Evolutionary conservation across 1,139 yeast genomes (phyloP), one percentile per base, ranked within the genome.

Genomic region (Geotrichum aggregatum): DNA sequence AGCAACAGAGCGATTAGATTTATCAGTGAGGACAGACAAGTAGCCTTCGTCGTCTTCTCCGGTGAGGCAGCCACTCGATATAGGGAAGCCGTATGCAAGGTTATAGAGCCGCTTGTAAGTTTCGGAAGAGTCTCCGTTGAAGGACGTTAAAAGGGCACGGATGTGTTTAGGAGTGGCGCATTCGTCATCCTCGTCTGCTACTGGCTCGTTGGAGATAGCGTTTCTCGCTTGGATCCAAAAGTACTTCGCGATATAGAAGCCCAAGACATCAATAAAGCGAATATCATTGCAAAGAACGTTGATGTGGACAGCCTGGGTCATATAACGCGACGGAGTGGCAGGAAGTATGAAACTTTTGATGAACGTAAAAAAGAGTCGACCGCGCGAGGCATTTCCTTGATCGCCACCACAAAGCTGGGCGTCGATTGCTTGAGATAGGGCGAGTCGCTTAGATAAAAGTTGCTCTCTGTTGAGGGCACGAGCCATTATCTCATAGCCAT

Each of bases 371-470:
- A 65, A 46, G 21, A 70, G 56, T 21, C 69, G 56, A 14, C 53
- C 49, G 24, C 56, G 52, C 30, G 61, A 58, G 24, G 35, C 28
- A 54, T 60, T 54, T 10, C 57, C 56, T n/a, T 54, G 49, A 48
- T 69, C 72, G 14, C 73, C 73, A 24, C 73, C 73, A 49, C 68
- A 61, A 7, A 70, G 66, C 58, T 70, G 73, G 13, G 71, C 64
- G 51, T 70, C 72, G 45, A 66, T 62, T 4, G 73, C 72, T 14
- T 66, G 59, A n/a, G 60, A 47, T n/a, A 62, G 45, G 16, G 57
- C 49, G 38, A 52, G 49, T 8, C 54, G 46, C 22, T 56, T 39
- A 8, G 51, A 33, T 16, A 50, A 33, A 18, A 50, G 49, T 5
- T 24, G 42, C 31, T 54, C 47, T 8, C 35, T 35, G 21, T 48